Evolutionary conservation across 192 early-diverging fungal species (phyloP), one percentile per base, ranked within the genome.

Genomic region (Coemansia sp.): DNA sequence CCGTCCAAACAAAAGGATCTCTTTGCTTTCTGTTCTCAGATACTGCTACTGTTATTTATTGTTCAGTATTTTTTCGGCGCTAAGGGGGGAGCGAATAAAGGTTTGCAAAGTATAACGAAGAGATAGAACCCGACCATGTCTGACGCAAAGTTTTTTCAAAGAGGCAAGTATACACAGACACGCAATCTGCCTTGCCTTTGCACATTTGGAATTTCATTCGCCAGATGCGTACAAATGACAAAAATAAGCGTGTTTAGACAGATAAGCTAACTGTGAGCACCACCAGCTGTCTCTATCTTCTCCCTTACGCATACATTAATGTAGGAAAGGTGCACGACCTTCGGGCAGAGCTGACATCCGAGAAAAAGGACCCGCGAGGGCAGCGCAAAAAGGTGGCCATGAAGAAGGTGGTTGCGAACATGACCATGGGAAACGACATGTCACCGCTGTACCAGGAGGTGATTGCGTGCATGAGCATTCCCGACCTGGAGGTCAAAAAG

Each of bases 361-460:
- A 94, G 59, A 94, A 93, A 67, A 85, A 88, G 71, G 94, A 94
- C 63, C 82, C 83, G 60, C 92, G 93, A 71, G 80, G 90, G 65
- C 86, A 85, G 32, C 91, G 89, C 61, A 94, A 94, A 67, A 91
- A 92, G 80, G 86, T 88, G 20, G 91, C 91, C 52, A 87, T 91
- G 78, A 95, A 92, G 77, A 93, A 97, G 84, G 92, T 99, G 66
- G 94, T 99, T 22, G 97, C 97, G 34, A 99, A 99, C 74, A 99
- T 99, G 96, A 98, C 97, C 17, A 98, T 99, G 95, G 97, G 97
- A 28, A 98, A 95, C 83, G 97, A 99, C 84, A 97, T 99, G 93
- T 93, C 93, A 28, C 83, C 92, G 8, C 87, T 99, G 34, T 95
- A 90, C 74, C 86, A 89, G 22, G 96, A 99, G 75, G 93, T 99